Base-by-base conservation (phyloP, 345 rosid species). In the Erysimum cheiranthoides region DNA sequence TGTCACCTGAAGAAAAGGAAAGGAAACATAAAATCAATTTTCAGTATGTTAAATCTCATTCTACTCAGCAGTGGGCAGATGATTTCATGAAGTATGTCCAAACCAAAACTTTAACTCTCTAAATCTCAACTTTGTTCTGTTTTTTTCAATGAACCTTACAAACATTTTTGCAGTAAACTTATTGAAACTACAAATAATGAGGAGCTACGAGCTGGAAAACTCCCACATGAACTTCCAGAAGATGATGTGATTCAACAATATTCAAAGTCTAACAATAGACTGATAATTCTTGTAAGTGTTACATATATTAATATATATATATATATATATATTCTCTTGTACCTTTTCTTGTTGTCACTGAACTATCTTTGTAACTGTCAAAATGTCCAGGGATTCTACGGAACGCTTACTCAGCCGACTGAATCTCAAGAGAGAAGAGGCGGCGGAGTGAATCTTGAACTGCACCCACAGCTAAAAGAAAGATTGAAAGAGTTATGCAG, bases 41-140 rank as follows among this genome's bases (percentile, higher is more conserved):
- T 81, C 5, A 1, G 1, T 97, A 94, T 61, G 97, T 94, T 71
- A 86, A 83, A 18, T 80, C 62, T 66, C 99, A 95, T 73, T 90
- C 97, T 36, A 93, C 99, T 64, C 97, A 90, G 78, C 91, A 90
- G 77, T 95, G 99, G 99, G 99, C 99, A 31, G 97, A 92, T 82
- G 89, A 87, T 63, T 95, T 95, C 82, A 96, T 95, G 42, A 95
- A 97, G 99, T 95, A 83, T 40, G 69, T 36, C 25, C 18, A 38
- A 58, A 71, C 9, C 73, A 21, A 45, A 42, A 70, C 47, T 32
- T 8, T 31, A 3, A 7, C 21, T 52, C 50, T 68, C 79, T 42
- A 42, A 14, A 7, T 50, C 16, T 66, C 12, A 10, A 31, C 0
- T 66, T 57, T 12, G 49, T 14, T 45, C 3, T 14, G 2, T 46